Evolutionary conservation across 176 grass and related monocot genomes (phyloP).

Genomic region (Microstegium vimineum): DNA sequence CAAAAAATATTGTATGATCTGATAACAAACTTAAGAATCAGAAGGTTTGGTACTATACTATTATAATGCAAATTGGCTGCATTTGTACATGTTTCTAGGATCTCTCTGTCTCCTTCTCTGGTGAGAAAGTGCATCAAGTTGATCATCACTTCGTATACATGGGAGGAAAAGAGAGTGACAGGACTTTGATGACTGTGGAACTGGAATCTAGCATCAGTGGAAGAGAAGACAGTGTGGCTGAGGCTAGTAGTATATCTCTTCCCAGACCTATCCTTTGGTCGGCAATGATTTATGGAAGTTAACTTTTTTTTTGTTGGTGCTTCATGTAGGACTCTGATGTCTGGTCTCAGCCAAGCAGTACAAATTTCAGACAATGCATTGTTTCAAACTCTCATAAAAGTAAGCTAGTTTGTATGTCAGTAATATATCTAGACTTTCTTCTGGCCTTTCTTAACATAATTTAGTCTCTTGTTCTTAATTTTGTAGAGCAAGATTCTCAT

Average conservation of each 20-base stretch:
- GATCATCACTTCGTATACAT: conserved; percentile 25
- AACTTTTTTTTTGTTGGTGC: conserved; percentile 21
- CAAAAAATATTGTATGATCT: neutral
- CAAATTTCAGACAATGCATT: conserved; percentile 82
- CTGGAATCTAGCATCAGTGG: conserved; percentile 43
- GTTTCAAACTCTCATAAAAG: conserved; percentile 78
- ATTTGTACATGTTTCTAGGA: conserved; percentile 54
- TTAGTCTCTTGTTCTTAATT: conserved; percentile 16
- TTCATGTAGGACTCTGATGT: conserved; percentile 59
- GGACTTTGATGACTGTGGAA: conserved; percentile 60
- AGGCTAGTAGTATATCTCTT: conserved; percentile 62
- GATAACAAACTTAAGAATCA: neutral
- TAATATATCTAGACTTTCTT: conserved; percentile 15
- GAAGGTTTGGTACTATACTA: neutral
- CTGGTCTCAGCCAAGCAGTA: conserved; percentile 68
- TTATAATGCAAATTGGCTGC: conserved; percentile 17
- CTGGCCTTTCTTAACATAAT: conserved; percentile 17
- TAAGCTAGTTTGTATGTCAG: conserved; percentile 37
- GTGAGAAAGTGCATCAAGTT: conserved; percentile 33
- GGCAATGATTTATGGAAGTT: neutral
- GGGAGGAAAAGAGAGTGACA: conserved; percentile 62
- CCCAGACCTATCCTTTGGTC: conserved; percentile 20
- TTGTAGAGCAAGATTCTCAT: conserved; percentile 63
- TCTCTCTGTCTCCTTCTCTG: conserved; percentile 49
- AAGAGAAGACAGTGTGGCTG: conserved; percentile 39